Evolutionary conservation across 805 yeast genomes (phyloP).

Genomic region (Starmerella geochares): DNA sequence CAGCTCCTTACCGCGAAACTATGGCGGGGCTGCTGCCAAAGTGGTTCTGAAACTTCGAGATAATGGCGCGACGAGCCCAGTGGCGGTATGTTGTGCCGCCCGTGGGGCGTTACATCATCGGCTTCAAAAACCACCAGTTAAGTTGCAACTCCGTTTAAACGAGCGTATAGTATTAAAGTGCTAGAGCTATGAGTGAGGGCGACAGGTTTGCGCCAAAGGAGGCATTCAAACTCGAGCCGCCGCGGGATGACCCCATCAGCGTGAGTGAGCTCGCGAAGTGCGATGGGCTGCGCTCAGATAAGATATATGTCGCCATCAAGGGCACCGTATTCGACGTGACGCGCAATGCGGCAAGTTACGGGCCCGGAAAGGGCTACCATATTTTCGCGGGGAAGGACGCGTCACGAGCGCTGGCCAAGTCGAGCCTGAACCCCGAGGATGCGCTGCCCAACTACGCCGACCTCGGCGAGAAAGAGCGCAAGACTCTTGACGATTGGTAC

Average conservation of each 20-base stretch:
- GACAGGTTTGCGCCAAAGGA: slow-evolving; percentile 45
- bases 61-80: background rate
- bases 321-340: slow-evolving; percentile 75
- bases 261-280: slow-evolving; percentile 37
- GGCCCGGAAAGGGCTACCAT: slow-evolving; percentile 65
- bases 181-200: slow-evolving; percentile 17
- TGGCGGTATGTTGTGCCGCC: background rate
- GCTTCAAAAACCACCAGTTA: background rate
- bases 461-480: slow-evolving; percentile 49
- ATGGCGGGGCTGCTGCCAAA: no score
- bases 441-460: slow-evolving; percentile 34
- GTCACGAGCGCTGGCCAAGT: slow-evolving; percentile 63
- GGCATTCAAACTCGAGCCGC: slow-evolving; percentile 44
- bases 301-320: slow-evolving; percentile 62
- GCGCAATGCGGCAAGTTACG: slow-evolving; percentile 54
- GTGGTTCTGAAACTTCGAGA: background rate
- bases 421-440: slow-evolving; percentile 48
- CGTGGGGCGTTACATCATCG: background rate
- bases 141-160: background rate
- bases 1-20: background rate
- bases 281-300: slow-evolving; percentile 37
- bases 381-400: slow-evolving; percentile 69
- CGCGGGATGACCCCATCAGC: slow-evolving; percentile 39
- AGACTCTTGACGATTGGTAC: slow-evolving; percentile 65
- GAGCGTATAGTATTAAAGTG: background rate